Base-by-base conservation (phyloP, 2,329 filamentous ascomycete genomes). In the Sporothrix euskadiensis region DNA sequence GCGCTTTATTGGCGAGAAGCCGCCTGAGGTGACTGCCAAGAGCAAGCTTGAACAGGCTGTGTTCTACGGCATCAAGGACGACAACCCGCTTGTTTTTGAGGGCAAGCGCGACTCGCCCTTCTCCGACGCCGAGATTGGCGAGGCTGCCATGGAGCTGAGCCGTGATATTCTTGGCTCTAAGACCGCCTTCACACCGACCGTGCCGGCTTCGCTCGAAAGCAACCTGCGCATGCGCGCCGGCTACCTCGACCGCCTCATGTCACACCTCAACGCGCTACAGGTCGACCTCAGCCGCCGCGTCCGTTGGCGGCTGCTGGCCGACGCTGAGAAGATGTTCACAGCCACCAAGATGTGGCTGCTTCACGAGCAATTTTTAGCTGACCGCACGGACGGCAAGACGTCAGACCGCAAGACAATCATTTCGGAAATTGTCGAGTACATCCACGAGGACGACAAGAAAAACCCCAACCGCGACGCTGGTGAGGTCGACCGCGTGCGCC, bases 11-110 rank as follows among this genome's bases (percentile, higher is more conserved):
- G 88, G 87, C 75, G 86, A 88, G 71, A 82, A 83, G 71, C 85
- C 88, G 4, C 89, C 88, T 1, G 82, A 85, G 76, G 88, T 97
- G 19, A 94, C 92, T 0, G 92, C 93, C 7, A 96, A 94, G 82
- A 93, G 90, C 82, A 97, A 96, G 82, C 87, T 99, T 56, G 94
- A 98, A 79, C 94, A 99, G 82, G 94, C 94, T 2, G 92, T 98
- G 0, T 98, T 98, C 82, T 98, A 94, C 80, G 94, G 94, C 1
- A 89, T 89, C 66, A 90, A 92, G 79, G 87, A 91, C 75, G 90
- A 93, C 78, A 98, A 94, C 78, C 92, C 95, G n/a, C 83, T 99
- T n/a, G 90, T 94, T 75, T 94, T 99, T 78, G 88, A 91, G 59
- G 88, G 90, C 59, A 88, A 89, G 75, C 85, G 88, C 54, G 89